Evolutionary conservation across 2,329 filamentous ascomycete genomes (phyloP).

Genomic region (Ophiostoma populinum): DNA sequence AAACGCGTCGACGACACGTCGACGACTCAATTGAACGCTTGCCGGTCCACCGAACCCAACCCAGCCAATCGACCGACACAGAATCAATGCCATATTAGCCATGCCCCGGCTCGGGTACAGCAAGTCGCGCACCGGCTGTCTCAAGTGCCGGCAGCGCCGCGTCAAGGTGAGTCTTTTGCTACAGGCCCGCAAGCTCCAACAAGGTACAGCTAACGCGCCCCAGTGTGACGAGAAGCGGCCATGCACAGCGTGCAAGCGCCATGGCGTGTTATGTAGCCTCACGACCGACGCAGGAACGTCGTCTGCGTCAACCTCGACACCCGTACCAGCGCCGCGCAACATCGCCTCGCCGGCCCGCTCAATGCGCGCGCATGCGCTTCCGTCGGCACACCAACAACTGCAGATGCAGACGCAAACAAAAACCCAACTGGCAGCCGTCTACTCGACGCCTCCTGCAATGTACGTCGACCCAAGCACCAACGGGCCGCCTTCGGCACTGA

Average conservation of each 20-base stretch:
- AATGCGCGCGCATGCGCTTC: no score
- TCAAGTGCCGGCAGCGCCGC: conserved; percentile 11
- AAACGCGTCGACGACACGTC: no score
- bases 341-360: neutral
- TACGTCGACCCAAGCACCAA: conserved; percentile 13
- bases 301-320: neutral
- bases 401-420: no score
- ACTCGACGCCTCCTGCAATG: no score
- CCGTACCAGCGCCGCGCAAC: neutral
- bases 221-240: conserved; percentile 13
- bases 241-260: conserved; percentile 12
- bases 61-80: neutral
- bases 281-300: neutral
- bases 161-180: conserved; percentile 10
- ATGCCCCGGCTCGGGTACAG: conserved; percentile 13
- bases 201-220: neutral
- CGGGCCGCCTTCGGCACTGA: no score
- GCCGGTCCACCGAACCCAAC: no score
- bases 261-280: conserved; percentile 11
- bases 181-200: neutral
- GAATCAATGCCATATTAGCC: neutral
- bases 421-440: no score
- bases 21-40: no score
- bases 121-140: conserved; percentile 12
- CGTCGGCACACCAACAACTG: no score